These are phyloP conservation scores for Myxozyma vanderwaltii DNA, from an alignment of 805 yeast genomes.

Conservation along the genomic window DNA sequence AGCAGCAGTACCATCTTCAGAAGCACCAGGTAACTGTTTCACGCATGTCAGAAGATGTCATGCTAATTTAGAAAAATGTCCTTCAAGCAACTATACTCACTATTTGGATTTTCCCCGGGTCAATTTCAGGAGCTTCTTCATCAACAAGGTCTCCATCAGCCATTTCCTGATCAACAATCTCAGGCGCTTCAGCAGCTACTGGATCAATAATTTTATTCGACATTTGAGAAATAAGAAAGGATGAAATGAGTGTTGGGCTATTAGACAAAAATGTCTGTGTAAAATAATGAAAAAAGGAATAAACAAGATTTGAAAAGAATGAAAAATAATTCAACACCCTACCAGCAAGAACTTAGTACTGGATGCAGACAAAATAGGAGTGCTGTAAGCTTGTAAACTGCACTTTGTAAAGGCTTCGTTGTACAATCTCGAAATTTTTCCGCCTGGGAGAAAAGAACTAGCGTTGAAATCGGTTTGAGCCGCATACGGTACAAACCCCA, in stretches of 20 bases:
- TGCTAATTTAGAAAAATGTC: neutral
- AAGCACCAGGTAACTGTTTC: conserved; percentile 69
- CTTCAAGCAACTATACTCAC: conserved; percentile 29
- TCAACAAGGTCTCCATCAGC: conserved; percentile 11
- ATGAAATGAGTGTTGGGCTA: too few species aligned
- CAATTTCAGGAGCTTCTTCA: conserved; percentile 27
- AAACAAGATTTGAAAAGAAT: too few species aligned
- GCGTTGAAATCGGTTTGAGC: neutral
- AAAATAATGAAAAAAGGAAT: too few species aligned
- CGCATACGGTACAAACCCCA: too few species aligned
- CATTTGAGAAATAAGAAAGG: neutral
- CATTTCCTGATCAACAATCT: conserved; percentile 15
- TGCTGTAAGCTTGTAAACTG: neutral
- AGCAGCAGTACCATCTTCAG: conserved; percentile 92
- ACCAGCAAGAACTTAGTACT: too few species aligned
- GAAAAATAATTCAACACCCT: too few species aligned
- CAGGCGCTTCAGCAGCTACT: neutral
- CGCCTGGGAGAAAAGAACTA: neutral
- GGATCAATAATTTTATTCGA: neutral
- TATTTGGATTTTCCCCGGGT: conserved; percentile 40
- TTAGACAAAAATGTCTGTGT: too few species aligned
- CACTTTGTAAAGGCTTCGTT: neutral
- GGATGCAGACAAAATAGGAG: too few species aligned
- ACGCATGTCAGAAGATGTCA: neutral
- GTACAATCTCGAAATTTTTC: neutral